Evolutionary conservation across 1,139 yeast species (phyloP).

Genomic region (Saccharomyces hybrid): DNA sequence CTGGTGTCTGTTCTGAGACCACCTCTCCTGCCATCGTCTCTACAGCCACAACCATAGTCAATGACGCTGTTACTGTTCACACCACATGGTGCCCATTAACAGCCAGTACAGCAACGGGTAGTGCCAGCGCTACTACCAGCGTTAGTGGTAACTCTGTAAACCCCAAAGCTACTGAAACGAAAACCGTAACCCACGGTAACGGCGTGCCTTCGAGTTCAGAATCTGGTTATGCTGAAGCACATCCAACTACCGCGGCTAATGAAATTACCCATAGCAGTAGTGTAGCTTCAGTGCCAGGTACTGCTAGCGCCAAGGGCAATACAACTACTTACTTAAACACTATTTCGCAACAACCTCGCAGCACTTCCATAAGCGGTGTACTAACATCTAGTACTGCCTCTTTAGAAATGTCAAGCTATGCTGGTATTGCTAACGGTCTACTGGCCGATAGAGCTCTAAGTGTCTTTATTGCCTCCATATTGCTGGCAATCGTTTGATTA

Average conservation of each 20-base stretch:
- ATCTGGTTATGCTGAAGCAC: neutral
- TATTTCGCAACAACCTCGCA: neutral
- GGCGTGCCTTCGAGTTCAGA: neutral
- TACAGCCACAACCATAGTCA: conserved; percentile 9
- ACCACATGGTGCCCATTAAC: conserved; percentile 29
- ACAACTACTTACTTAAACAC: neutral
- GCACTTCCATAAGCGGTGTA: neutral
- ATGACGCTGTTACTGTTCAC: conserved; percentile 24
- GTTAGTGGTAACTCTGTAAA: neutral
- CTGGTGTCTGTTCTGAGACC: conserved; percentile 22
- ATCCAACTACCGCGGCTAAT: neutral
- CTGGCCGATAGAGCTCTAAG: neutral
- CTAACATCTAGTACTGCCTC: neutral
- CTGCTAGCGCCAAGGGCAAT: neutral
- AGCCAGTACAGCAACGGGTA: conserved; percentile 9
- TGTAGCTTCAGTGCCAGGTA: neutral
- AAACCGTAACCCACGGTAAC: neutral
- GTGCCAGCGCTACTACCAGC: neutral
- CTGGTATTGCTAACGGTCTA: neutral
- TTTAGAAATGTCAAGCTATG: neutral
- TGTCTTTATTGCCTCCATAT: neutral
- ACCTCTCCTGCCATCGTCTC: conserved; percentile 10
- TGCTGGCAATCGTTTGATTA: neutral
- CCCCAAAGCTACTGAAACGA: neutral
- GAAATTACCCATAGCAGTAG: neutral